Base-by-base conservation (phyloP, 257 asterid species). In the Anisodus acutangulus region DNA sequence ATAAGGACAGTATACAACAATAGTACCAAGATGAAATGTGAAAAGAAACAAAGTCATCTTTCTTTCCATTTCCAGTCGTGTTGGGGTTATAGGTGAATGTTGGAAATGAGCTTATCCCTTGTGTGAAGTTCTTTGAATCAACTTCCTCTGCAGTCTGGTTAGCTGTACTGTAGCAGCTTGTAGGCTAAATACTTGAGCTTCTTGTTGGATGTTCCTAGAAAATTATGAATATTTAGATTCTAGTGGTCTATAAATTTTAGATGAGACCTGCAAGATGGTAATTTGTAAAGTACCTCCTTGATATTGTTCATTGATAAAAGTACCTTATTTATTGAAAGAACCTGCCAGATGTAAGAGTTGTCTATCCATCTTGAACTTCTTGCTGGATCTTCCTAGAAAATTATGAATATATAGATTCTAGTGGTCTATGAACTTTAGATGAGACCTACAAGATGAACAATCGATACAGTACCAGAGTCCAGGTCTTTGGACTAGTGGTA, bases 381-480 rank as follows among this genome's bases (percentile, higher is more conserved):
- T 51, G 45, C 81, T 74, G 12, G 59, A 12, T 74, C 80, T 74
- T 74, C 60, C n/a, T 47, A 47, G 80, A 74, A 74, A 74, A 49
- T 49, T 74, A 6, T 19, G 31, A 58, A 74, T 74, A 22, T 74
- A n/a, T 11, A 22, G 63, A 74, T 74, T 51, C 22, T 49, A 3
- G 13, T 74, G 22, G 45, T 74, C 63, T 51, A 49, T 37, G 15
- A 37, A 35, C 43, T 74, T 51, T 22, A 12, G 62, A 74, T 49
- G 81, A 51, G 62, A 74, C 63, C n/a, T 19, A 31, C 19, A 49
- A 49, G 45, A 74, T 51, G 43, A 45, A 74, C n/a, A 19, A 72
- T 72, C 19, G 19, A 41, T 72, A 45, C 49, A 47, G 17, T 5
- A 19, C 59, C 16, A 69, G 53, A 69, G 78, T 31, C 54, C 26